Evolutionary conservation across 169 alveolate species (phyloP).

Genomic region (Plasmodium knowlesi): DNA sequence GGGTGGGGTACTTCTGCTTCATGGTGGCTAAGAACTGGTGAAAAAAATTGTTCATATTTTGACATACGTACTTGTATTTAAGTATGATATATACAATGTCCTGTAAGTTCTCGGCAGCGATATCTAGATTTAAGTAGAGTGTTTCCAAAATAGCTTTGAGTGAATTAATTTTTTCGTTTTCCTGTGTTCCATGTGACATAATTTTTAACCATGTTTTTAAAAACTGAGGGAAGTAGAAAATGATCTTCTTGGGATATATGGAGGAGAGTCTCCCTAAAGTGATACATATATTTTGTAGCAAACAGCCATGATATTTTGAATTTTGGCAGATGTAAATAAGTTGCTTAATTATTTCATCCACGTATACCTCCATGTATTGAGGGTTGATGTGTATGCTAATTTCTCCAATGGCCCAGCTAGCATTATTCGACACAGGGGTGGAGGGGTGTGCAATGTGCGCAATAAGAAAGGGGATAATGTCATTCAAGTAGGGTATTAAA

Average conservation of each 20-base stretch:
- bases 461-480: slow-evolving; percentile 67
- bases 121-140: slow-evolving; percentile 50
- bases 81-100: slow-evolving; percentile 62
- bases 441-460: slow-evolving; percentile 78
- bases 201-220: slow-evolving; percentile 75
- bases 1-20: slow-evolving; percentile 70
- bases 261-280: slow-evolving; percentile 82
- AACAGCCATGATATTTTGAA: slow-evolving; percentile 75
- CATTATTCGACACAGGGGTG: slow-evolving; percentile 86
- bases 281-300: slow-evolving; percentile 85
- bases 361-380: slow-evolving; percentile 79
- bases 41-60: slow-evolving; percentile 46
- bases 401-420: slow-evolving; percentile 92
- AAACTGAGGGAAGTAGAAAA: slow-evolving; percentile 70
- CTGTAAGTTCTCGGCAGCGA: slow-evolving; percentile 66
- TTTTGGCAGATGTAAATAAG: slow-evolving; percentile 75
- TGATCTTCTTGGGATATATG: slow-evolving; percentile 62
- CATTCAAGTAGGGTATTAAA: slow-evolving; percentile 65
- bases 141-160: slow-evolving; percentile 68
- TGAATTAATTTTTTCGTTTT: slow-evolving; percentile 68
- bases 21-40: slow-evolving; percentile 64
- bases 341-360: slow-evolving; percentile 79
- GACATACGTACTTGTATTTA: slow-evolving; percentile 67
- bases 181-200: slow-evolving; percentile 74
- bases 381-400: slow-evolving; percentile 78